Conservation (phyloP, 257 asterid genomes). For the Nicotiana attenuata region DNA sequence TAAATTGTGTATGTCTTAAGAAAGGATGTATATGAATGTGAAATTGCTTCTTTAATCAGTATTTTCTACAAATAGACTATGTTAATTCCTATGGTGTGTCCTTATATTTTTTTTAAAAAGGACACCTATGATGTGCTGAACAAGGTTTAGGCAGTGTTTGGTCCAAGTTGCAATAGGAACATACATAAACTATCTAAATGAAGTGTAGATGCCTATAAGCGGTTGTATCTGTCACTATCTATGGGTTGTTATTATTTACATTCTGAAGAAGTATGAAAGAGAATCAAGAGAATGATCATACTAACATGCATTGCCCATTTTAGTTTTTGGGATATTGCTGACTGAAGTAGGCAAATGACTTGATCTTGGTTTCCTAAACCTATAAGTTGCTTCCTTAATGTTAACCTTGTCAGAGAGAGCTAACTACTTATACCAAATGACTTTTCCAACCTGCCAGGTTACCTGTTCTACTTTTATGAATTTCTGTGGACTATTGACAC, state of each 20-base stretch:
- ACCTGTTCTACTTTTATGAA: not conserved
- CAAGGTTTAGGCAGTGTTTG: not conserved
- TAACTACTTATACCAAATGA: not conserved
- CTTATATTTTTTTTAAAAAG: too few species aligned
- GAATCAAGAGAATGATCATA: not conserved
- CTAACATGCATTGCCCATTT: not conserved
- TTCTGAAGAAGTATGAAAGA: slow-evolving; percentile 3
- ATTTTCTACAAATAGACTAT: not conserved
- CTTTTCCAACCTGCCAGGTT: not conserved
- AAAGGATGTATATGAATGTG: not conserved
- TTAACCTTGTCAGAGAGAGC: not conserved
- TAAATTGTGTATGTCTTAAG: too few species aligned
- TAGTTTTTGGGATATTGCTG: not conserved
- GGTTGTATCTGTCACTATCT: not conserved
- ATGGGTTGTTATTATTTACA: not conserved
- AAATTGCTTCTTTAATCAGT: not conserved
- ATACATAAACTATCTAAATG: not conserved
- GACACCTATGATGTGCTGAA: not conserved
- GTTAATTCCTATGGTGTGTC: not conserved
- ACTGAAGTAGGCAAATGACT: not conserved
- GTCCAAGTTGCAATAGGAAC: not conserved
- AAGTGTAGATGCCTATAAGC: not conserved
- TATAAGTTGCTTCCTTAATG: not conserved
- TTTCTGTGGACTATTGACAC: not conserved
- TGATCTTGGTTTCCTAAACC: not conserved